Conservation (phyloP, 2,329 filamentous ascomycete species). For the Phaeophleospora eucalypticola region DNA sequence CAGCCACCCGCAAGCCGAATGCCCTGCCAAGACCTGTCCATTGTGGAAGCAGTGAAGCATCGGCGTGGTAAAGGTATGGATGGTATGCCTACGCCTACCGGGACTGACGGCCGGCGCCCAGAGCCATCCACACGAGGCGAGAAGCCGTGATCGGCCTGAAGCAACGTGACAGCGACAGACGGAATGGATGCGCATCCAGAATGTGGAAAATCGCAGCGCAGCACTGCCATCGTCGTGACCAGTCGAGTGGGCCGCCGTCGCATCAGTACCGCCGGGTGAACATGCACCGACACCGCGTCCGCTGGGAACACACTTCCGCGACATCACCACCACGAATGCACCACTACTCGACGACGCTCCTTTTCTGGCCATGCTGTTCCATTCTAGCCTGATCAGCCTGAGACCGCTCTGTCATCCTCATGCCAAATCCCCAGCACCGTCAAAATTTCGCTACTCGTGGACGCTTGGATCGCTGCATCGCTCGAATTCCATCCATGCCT, state of each 20-base stretch:
- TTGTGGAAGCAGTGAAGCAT: background rate
- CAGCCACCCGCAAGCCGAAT: background rate
- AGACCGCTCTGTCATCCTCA: too few relatives aligned
- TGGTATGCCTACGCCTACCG: background rate
- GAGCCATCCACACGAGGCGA: too few relatives aligned
- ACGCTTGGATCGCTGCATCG: too few relatives aligned
- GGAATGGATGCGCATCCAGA: constrained; percentile 4
- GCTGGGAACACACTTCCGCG: constrained; percentile 1
- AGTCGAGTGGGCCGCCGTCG: constrained; percentile 19
- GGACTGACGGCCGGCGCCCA: too few relatives aligned
- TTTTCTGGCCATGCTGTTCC: background rate
- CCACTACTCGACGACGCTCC: background rate
- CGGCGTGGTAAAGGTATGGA: background rate
- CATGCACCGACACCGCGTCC: constrained; percentile 12
- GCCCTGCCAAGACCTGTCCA: background rate
- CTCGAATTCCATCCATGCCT: too few relatives aligned
- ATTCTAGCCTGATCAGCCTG: too few relatives aligned
- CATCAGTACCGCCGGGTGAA: constrained; percentile 12
- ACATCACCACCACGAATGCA: background rate
- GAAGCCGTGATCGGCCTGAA: too few relatives aligned
- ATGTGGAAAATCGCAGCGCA: constrained; percentile 4
- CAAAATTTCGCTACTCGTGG: too few relatives aligned
- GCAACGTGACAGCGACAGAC: too few relatives aligned
- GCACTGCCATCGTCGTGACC: constrained; percentile 5
- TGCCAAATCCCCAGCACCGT: background rate